phyloP scores from a whole-genome alignment of 345 rosid genomes.

The Gossypium ekmanianum region DNA sequence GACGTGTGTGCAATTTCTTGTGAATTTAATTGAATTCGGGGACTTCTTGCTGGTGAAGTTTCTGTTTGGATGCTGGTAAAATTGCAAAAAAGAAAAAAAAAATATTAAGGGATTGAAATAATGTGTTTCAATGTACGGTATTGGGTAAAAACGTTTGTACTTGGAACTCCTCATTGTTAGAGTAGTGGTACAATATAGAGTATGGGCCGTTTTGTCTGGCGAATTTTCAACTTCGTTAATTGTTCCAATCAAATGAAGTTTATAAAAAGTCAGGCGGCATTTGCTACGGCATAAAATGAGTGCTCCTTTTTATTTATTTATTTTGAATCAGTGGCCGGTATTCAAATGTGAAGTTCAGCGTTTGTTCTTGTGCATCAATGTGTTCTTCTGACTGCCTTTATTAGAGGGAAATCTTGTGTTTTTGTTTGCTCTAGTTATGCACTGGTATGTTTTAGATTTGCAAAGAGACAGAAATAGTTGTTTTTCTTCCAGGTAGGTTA shows the following conservation, averaged over 20 bases:
- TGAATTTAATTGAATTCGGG: slow-evolving; percentile 9
- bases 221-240: background rate
- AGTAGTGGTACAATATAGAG: background rate
- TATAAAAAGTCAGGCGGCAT: background rate
- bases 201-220: background rate
- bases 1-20: slow-evolving; percentile 3
- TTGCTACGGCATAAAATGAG: background rate
- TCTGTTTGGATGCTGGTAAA: no score
- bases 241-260: background rate
- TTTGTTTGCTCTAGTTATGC: background rate
- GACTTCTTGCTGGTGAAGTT: background rate
- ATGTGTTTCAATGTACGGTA: background rate
- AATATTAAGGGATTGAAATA: background rate
- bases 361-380: background rate
- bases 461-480: background rate
- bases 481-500: background rate
- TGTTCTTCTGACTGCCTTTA: background rate
- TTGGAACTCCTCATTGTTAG: background rate
- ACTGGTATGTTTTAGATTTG: background rate
- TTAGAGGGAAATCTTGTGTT: background rate
- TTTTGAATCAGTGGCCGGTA: background rate
- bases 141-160: background rate
- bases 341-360: background rate
- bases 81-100: background rate
- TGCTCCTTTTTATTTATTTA: background rate